phyloP scores from a whole-genome alignment of 176 grass and related monocot species.

The Triticum dicoccoides region DNA sequence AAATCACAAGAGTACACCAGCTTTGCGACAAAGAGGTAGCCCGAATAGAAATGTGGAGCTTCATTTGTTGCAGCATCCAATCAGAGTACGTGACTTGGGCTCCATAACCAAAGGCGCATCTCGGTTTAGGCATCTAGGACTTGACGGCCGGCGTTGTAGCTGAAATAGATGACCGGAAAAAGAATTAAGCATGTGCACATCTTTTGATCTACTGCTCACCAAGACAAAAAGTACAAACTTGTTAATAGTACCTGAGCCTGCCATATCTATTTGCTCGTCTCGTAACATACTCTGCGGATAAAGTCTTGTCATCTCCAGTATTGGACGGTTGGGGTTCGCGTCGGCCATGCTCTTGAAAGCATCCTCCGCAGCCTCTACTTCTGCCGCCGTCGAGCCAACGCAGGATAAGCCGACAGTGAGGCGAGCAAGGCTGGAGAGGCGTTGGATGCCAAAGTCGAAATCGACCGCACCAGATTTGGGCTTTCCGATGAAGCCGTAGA shows the following conservation, averaged over 20 bases:
- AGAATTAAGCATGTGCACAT: background rate
- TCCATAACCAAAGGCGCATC: background rate
- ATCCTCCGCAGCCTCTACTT: background rate
- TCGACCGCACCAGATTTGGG: background rate
- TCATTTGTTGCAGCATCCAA: background rate
- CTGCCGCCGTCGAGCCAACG: accelerated
- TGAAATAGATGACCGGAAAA: background rate
- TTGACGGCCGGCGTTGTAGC: background rate
- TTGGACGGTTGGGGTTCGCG: constrained; percentile 1
- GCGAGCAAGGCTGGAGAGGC: background rate
- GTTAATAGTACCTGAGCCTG: background rate
- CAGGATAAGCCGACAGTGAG: accelerated
- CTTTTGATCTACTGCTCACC: background rate
- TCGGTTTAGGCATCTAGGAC: background rate
- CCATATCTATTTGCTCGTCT: background rate
- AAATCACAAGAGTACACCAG: background rate
- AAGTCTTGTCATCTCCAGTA: background rate
- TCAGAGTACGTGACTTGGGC: background rate
- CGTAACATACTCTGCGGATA: accelerated
- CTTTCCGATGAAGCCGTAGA: accelerated
- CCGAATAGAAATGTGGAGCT: background rate
- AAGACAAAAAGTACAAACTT: background rate
- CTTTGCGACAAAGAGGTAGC: background rate
- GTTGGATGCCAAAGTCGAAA: background rate
- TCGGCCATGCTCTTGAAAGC: constrained; percentile 6